phyloP scores from a whole-genome alignment of 139 green algal species.

The Micractinium sp. region DNA sequence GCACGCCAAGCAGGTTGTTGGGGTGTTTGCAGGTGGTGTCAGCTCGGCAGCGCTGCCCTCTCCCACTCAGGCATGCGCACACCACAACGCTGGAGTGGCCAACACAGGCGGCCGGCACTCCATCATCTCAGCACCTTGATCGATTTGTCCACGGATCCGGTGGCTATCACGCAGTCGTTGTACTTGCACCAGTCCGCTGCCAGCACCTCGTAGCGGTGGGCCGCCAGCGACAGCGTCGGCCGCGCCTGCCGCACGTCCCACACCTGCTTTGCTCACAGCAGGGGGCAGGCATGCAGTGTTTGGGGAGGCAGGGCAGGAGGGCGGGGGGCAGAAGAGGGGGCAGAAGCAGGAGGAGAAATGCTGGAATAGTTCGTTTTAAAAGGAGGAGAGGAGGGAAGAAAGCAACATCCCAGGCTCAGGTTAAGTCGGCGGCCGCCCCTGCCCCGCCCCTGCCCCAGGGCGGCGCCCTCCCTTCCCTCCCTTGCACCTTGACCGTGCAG shows the following conservation, averaged over 20 bases:
- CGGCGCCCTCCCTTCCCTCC: background rate
- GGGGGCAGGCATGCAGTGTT: background rate
- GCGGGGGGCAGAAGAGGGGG: background rate
- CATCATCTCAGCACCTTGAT: conserved; percentile 67
- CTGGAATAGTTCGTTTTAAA: no score
- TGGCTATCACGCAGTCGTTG: conserved; percentile 93
- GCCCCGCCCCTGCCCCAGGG: background rate
- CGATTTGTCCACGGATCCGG: conserved; percentile 93
- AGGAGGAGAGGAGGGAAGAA: no score
- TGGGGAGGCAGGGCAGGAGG: background rate
- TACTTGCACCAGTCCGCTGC: conserved; percentile 96
- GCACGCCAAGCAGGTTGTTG: background rate
- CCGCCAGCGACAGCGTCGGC: conserved; percentile 82
- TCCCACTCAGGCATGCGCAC: background rate
- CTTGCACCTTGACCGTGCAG: conserved; percentile 77
- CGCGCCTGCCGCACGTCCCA: conserved; percentile 88
- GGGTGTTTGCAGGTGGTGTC: background rate
- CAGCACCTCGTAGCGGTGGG: conserved; percentile 85
- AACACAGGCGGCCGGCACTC: background rate
- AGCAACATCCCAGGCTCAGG: no score
- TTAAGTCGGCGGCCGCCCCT: no score
- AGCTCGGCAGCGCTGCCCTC: background rate
- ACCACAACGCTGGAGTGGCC: background rate
- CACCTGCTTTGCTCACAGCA: background rate
- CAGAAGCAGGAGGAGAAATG: background rate